Base-by-base conservation (phyloP, 768 basidiomycete genomes). In the Termitomyces sp. region DNA sequence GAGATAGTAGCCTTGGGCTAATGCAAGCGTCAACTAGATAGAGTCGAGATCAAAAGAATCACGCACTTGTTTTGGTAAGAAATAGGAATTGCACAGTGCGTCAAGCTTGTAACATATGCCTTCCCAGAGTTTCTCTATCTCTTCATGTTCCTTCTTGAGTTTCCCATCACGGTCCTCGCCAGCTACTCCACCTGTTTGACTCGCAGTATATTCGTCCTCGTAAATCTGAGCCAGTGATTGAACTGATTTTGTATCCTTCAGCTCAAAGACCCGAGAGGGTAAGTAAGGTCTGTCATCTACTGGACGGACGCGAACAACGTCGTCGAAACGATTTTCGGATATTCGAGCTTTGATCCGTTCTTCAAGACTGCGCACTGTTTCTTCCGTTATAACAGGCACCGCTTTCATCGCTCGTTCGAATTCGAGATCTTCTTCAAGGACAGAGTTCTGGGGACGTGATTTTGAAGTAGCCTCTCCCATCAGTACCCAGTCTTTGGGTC, bases 161-260 rank as follows among this genome's bases (percentile, higher is more conserved):
- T 92, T 94, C 20, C 88, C 93, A 62, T 98, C 95, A 7, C 93
- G 79, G 64, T 95, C 91, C 62, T 94, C 90, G 1, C 73, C 74
- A 15, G 73, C 68, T 3, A 75, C 70, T 5, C 77, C 82, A 15
- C 82, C 85, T 0, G 77, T 73, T 61, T 86, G 83, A 36, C 82
- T 81, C 6, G 87, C 85, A 39, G 86, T 78, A 70, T 89, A 99
- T 57, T 95, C 95, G 47, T 90, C 87, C 68, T 97, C 97, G 72
- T 98, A 98, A 41, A 99, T 91, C 73, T 98, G 90, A 15, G 94
- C 95, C 47, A 99, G 81, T 0, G 92, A 94, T 68, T 92, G 88
- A 4, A 83, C 77, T 8, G 92, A 94, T 68, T 95, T 91, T 4
- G 84, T 86, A 65, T 96, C 94, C 69, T 93, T 86, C 9, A 98